A percentile compares a stretch with the other conserved stretches of the same genome.
These are phyloP conservation scores for Fusarium sp. DNA, from an alignment of 2,329 filamentous ascomycete species.

Conservation along the genomic window DNA sequence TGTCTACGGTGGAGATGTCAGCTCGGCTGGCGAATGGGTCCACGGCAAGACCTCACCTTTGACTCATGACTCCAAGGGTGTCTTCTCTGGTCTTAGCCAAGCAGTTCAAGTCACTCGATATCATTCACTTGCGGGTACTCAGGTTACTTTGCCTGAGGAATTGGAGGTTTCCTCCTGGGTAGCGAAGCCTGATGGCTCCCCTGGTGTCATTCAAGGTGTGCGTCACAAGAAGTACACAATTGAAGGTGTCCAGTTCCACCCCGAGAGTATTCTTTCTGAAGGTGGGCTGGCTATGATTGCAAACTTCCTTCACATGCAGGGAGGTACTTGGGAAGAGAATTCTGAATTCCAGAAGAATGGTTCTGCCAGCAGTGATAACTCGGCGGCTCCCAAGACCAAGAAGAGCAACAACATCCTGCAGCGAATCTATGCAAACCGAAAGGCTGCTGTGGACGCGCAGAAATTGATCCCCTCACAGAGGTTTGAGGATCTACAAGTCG, in stretches of 20 bases:
- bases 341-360: conserved; percentile 65
- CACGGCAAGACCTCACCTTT: conserved; percentile 97
- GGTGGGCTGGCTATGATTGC: conserved; percentile 89
- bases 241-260: conserved; percentile 98
- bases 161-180: conserved; percentile 95
- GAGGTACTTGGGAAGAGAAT: conserved; percentile 92
- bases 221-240: conserved; percentile 90
- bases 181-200: conserved; percentile 78
- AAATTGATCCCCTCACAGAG: conserved; percentile 88
- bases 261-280: conserved; percentile 94
- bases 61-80: conserved; percentile 90
- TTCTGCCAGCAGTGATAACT: conserved; percentile 46
- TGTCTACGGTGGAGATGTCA: conserved; percentile 90
- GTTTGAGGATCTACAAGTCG: conserved; percentile 84
- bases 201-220: conserved; percentile 95
- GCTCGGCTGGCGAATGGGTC: conserved; percentile 93
- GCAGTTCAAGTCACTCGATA: conserved; percentile 92
- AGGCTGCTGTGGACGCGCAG: conserved; percentile 80
- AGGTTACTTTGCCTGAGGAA: conserved; percentile 84
- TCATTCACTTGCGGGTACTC: conserved; percentile 94
- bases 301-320: conserved; percentile 90
- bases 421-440: conserved; percentile 88
- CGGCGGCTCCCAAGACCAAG: conserved; percentile 59
- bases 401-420: conserved; percentile 90
- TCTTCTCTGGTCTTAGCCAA: conserved; percentile 85